These are phyloP conservation scores for Leccinum barrowsii DNA, from an alignment of 768 basidiomycete species.

Conservation along the genomic window DNA sequence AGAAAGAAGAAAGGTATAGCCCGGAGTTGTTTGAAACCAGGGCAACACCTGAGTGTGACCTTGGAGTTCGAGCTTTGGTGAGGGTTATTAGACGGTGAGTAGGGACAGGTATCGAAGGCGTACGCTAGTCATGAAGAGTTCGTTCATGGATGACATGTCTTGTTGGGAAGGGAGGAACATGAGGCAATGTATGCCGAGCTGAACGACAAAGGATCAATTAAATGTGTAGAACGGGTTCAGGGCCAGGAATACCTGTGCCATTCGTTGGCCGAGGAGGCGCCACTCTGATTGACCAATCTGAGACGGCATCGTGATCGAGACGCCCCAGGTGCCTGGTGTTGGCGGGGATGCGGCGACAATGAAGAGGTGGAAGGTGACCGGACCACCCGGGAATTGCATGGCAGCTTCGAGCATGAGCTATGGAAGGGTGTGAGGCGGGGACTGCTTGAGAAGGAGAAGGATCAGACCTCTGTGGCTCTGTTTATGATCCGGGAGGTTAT, in stretches of 20 bases:
- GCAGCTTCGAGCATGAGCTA: slow-evolving; percentile 32
- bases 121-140: slow-evolving; percentile 49
- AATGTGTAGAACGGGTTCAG: slow-evolving; percentile 1
- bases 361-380: slow-evolving; percentile 47
- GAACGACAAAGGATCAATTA: slow-evolving; percentile 19
- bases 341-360: slow-evolving; percentile 52
- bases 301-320: slow-evolving; percentile 22
- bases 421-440: neutral
- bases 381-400: slow-evolving; percentile 27
- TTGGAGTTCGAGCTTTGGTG: slow-evolving; percentile 23
- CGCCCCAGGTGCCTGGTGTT: slow-evolving; percentile 27
- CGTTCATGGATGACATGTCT: slow-evolving; percentile 43
- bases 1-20: slow-evolving; percentile 43
- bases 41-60: slow-evolving; percentile 25
- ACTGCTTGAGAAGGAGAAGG: neutral
- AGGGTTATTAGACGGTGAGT: neutral
- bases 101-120: neutral
- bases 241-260: slow-evolving; percentile 41
- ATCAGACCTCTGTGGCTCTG: slow-evolving; percentile 44
- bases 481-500: slow-evolving; percentile 43
- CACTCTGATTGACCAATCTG: slow-evolving; percentile 37
- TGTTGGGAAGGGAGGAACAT: slow-evolving; percentile 48
- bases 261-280: slow-evolving; percentile 39
- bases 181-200: slow-evolving; percentile 58
- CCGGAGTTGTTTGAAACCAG: slow-evolving; percentile 40